A percentile compares a stretch with the other conserved stretches of the same genome.
These are phyloP conservation scores for Mycena leptocephala DNA, from an alignment of 768 basidiomycete genomes.

Conservation along the genomic window DNA sequence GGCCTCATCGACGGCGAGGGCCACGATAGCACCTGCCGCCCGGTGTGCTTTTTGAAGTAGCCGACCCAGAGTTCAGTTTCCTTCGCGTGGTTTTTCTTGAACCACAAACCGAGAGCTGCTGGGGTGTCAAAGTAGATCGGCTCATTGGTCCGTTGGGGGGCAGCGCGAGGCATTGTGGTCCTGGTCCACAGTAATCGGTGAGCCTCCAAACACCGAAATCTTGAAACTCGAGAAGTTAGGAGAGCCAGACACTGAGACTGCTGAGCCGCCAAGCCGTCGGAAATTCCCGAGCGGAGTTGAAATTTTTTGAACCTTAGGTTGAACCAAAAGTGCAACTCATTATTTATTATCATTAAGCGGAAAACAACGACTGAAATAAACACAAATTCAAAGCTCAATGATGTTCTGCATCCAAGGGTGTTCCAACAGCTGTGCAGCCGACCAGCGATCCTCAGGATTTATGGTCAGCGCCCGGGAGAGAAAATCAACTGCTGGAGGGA, in stretches of 20 bases:
- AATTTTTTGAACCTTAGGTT: too few relatives aligned
- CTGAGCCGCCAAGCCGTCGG: too few relatives aligned
- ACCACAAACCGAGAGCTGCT: not conserved
- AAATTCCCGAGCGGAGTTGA: too few relatives aligned
- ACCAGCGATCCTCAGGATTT: conserved; percentile 1
- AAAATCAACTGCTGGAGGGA: not conserved
- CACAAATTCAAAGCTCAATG: too few relatives aligned
- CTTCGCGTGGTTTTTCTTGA: not conserved
- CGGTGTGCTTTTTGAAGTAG: conserved; percentile 21
- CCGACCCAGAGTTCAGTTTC: conserved; percentile 15
- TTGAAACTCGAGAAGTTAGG: too few relatives aligned
- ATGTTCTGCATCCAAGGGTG: conserved; percentile 6
- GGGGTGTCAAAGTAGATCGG: conserved; percentile 12
- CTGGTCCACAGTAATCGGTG: not conserved
- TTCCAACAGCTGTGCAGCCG: conserved; percentile 40
- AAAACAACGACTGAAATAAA: too few relatives aligned
- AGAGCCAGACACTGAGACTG: too few relatives aligned
- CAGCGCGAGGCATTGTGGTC: conserved; percentile 5
- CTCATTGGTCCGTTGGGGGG: not conserved
- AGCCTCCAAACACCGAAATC: not conserved
- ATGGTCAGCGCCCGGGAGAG: not conserved
- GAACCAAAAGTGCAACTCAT: too few relatives aligned
- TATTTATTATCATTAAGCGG: too few relatives aligned
- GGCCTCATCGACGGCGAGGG: conserved; percentile 24
- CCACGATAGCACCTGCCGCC: conserved; percentile 6